Evolutionary conservation across 306 rosid genomes (phyloP).

Genomic region (Pachyrhizus erosus): DNA sequence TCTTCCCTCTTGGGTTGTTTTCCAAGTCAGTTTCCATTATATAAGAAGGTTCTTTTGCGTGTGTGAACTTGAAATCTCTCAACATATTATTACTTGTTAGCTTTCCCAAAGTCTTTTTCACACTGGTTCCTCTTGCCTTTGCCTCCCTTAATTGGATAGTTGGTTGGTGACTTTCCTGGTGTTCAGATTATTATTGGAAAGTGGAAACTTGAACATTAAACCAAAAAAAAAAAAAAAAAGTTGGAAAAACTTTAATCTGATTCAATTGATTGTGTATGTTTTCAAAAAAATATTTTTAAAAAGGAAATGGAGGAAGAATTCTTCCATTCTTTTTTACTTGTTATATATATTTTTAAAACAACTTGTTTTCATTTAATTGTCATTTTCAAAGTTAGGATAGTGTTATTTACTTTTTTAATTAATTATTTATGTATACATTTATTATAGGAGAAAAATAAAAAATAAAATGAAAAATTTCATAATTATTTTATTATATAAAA

Average conservation of each 20-base stretch:
- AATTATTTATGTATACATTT: no score
- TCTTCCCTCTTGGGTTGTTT: neutral
- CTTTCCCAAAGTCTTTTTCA: neutral
- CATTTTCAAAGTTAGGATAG: no score
- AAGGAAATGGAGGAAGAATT: neutral
- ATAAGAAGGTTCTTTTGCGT: neutral
- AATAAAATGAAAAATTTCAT: no score
- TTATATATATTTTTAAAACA: no score
- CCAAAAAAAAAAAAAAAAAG: neutral
- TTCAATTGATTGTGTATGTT: neutral
- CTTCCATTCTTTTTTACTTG: no score
- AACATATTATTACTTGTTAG: neutral
- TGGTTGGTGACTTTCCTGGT: constrained; percentile 29
- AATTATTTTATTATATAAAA: no score
- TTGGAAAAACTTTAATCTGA: neutral
- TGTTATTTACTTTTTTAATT: no score
- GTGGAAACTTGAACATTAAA: neutral
- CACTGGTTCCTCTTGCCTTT: neutral
- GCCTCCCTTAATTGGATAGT: neutral
- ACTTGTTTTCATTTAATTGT: no score
- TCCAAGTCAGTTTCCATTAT: constrained; percentile 35
- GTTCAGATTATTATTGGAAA: neutral
- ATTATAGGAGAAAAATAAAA: no score
- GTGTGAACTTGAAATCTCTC: neutral
- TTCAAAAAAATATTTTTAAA: neutral